A percentile compares a stretch with the other conserved stretches of the same genome.
Evolutionary conservation across 2,329 filamentous ascomycete species (phyloP).

Genomic region (Graphiopsis chlorocephala): DNA sequence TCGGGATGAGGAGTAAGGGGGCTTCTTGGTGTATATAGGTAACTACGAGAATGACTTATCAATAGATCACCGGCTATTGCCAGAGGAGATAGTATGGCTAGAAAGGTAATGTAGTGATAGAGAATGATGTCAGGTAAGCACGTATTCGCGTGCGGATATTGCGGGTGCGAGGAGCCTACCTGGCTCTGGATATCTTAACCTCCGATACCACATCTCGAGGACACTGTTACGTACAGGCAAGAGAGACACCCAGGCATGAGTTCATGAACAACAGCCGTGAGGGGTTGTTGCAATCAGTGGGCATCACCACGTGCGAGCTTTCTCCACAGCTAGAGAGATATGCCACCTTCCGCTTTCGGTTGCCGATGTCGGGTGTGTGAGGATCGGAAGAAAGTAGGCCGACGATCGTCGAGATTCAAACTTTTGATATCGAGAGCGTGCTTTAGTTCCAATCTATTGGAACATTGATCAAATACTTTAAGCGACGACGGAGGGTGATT

Average conservation of each 20-base stretch:
- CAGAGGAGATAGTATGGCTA: background rate
- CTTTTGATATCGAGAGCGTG: too few species aligned
- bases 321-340: conserved; percentile 1
- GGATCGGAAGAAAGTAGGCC: background rate
- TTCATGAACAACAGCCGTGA: background rate
- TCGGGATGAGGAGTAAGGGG: background rate
- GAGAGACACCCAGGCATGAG: background rate
- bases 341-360: conserved; percentile 5
- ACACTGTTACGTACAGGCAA: conserved; percentile 5
- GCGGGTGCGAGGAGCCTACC: background rate
- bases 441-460: too few species aligned
- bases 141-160: conserved; percentile 8
- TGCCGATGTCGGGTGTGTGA: background rate
- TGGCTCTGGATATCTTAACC: background rate
- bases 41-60: conserved; percentile 6
- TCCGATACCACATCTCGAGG: background rate
- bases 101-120: background rate
- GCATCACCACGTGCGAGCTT: background rate
- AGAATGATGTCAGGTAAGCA: background rate
- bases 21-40: background rate
- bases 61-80: conserved; percentile 2
- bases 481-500: background rate
- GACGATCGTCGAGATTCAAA: background rate
- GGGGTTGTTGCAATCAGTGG: background rate
- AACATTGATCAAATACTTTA: too few species aligned